These are phyloP conservation scores for Chytridiales sp. DNA, from an alignment of 371 early-diverging fungal species.

Conservation along the genomic window DNA sequence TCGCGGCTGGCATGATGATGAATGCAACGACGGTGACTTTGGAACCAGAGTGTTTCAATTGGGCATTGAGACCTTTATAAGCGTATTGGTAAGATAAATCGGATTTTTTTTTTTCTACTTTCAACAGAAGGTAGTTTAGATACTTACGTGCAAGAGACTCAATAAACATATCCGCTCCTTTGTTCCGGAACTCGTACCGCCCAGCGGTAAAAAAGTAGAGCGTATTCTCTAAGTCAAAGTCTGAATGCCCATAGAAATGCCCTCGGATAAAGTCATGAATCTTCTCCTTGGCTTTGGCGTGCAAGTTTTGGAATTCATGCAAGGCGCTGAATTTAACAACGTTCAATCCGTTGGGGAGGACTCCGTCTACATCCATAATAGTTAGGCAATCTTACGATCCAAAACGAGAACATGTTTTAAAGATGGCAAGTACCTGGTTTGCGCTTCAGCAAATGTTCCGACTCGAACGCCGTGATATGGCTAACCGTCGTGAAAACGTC, in stretches of 20 bases:
- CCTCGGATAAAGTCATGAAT: constrained; percentile 95
- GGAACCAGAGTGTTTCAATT: constrained; percentile 79
- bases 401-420: too few species aligned
- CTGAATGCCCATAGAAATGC: constrained; percentile 94
- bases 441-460: constrained; percentile 89
- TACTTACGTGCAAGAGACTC: constrained; percentile 86
- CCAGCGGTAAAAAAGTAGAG: constrained; percentile 97
- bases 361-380: constrained; percentile 81
- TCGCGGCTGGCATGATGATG: constrained; percentile 89
- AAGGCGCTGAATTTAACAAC: constrained; percentile 94
- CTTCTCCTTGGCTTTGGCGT: constrained; percentile 87
- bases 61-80: constrained; percentile 83
- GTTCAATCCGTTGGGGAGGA: constrained; percentile 92
- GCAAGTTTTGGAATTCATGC: constrained; percentile 97
- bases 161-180: constrained; percentile 95
- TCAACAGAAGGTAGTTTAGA: too few species aligned
- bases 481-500: constrained; percentile 97
- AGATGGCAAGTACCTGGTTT: constrained; percentile 77
- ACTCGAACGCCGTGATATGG: constrained; percentile 95
- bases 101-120: too few species aligned
- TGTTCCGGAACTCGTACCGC: constrained; percentile 95
- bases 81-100: too few species aligned
- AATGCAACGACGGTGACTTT: constrained; percentile 92
- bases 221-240: constrained; percentile 92
- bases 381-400: too few species aligned